Evolutionary conservation across 2,329 filamentous ascomycete species (phyloP), one percentile per base, ranked within the genome.

Genomic region (Clathrospora elynae): DNA sequence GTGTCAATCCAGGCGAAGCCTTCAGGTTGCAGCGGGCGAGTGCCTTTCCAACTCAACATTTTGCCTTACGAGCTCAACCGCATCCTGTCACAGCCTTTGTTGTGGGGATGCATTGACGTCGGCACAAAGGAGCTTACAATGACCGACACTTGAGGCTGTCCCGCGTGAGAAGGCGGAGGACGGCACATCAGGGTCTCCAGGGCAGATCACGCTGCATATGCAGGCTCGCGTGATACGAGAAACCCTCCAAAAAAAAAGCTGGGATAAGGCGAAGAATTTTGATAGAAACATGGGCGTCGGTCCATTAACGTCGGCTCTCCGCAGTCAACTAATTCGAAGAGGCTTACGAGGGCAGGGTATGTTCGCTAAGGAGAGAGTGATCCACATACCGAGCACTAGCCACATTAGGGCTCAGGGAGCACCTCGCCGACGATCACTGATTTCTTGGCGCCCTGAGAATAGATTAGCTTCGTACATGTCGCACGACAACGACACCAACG

Each of bases 231-330:
- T 29, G 18, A 42, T 24, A 28, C 25, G n/a, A 20, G 25, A 39
- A 23, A 19, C n/a, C 11, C 24, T 30, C n/a, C 13, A 36, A 32
- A 14, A 32, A 14, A 35, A 42, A 31, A 19, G 39, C 31, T 35
- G 30, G 42, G 33, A 23, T n/a, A 42, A 24, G 8, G 18, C 28
- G 38, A 42, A 28, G 13, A 23, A 33, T 23, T 28, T 37, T 35
- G 28, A 18, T 29, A 20, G 22, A 23, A 26, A 33, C 17, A 39
- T 29, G 26, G 26, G 34, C 25, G 16, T 49, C 55, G 51, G 49
- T 55, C 49, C 47, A 53, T 49, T 30, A 26, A 39, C 36, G 31
- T 60, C 58, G 59, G 59, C 57, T 63, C 57, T 61, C 57, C 59
- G 46, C 58, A 59, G 14, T 25, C 23, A 46, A 42, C 36, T 42